Percentiles rank a stretch among this genome's conserved stretches.
Conservation (phyloP, 805 yeast genomes). For the Candida vartiovaarae region DNA sequence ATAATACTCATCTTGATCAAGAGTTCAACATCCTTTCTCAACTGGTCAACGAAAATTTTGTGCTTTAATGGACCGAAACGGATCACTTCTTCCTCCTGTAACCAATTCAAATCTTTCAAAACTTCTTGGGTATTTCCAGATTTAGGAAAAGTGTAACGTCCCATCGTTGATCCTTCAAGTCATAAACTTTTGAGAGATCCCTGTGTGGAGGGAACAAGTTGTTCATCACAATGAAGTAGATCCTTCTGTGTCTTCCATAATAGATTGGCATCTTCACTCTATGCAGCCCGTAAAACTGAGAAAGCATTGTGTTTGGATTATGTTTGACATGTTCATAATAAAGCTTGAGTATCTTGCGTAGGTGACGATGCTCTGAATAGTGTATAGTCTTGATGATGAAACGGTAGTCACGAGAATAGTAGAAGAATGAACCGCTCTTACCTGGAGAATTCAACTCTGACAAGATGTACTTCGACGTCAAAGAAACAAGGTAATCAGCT, state of each 20-base stretch:
- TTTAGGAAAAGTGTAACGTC: constrained; percentile 48
- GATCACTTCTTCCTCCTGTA: constrained; percentile 57
- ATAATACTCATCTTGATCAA: constrained; percentile 74
- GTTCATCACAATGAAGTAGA: constrained; percentile 94
- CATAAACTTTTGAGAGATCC: constrained; percentile 79
- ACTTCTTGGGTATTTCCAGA: constrained; percentile 37
- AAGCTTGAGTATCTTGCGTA: constrained; percentile 63
- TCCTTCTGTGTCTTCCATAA: constrained; percentile 48
- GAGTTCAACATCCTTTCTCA: constrained; percentile 66
- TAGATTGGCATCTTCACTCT: constrained; percentile 79
- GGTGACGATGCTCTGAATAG: constrained; percentile 82
- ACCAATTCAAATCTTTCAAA: constrained; percentile 84
- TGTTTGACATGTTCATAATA: constrained; percentile 75
- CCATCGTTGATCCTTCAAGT: constrained; percentile 88
- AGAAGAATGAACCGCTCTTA: constrained; percentile 92
- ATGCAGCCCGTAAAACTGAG: constrained; percentile 96
- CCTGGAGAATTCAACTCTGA: constrained; percentile 95
- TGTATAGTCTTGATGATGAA: constrained; percentile 95
- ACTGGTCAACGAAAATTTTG: constrained; percentile 55
- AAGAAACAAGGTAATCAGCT: constrained; percentile 87
- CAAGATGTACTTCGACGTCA: constrained; percentile 87
- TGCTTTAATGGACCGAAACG: constrained; percentile 68
- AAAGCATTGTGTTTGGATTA: constrained; percentile 82
- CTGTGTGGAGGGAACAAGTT: constrained; percentile 92
- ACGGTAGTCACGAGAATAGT: constrained; percentile 87